Evolutionary conservation across 108 stramenopile genomes (phyloP), one percentile per base, ranked within the genome.

Genomic region (Aurantiochytrium sp.): DNA sequence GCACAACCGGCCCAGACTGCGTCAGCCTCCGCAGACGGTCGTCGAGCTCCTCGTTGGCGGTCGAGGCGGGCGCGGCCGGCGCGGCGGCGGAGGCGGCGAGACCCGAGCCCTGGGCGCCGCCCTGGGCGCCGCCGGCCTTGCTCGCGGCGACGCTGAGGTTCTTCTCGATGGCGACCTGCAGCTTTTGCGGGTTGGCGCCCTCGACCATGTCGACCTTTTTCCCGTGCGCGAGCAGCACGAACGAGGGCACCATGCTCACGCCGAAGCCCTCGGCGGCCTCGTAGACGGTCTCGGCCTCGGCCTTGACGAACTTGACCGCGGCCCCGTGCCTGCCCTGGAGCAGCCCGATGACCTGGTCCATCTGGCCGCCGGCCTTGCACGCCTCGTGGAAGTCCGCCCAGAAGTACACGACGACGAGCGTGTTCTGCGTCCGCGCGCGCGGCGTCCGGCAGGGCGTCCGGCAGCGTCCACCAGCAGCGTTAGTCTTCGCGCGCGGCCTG

Each of bases 331-430:
- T 37, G 22, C 87, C 68, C 21, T 90, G 45, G 42, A 86, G 45
- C 52, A 21, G 19, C 32, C 91, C 91, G 68, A 96, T 36, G 2
- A 95, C 89, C 15, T 89, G 31, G 59, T 95, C 85, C 6, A 97
- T 88, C 50, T 86, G 89, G 31, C 92, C 91, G 22, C 95, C 94
- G 30, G 90, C 59, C 24, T 89, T 85, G 32, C 94, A 95, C 3
- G 94, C 95, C 54, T 93, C 95, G 88, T 97, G 96, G 96, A 96
- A 98, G 15, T 93, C 90, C 3, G 96, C 96, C 90, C 95, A 95
- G 86, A 96, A 98, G 86, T 97, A 93, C 48, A 96, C 69, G 37
- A 96, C 92, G 3, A 90, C 87, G 87, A 87, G 55, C 24, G 30
- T 55, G 55, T 34, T 55, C 39, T 73, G 22, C 42, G 59, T 65